Base-by-base conservation (phyloP, 2,329 filamentous ascomycete genomes). In the Colletotrichum eremochloae region DNA sequence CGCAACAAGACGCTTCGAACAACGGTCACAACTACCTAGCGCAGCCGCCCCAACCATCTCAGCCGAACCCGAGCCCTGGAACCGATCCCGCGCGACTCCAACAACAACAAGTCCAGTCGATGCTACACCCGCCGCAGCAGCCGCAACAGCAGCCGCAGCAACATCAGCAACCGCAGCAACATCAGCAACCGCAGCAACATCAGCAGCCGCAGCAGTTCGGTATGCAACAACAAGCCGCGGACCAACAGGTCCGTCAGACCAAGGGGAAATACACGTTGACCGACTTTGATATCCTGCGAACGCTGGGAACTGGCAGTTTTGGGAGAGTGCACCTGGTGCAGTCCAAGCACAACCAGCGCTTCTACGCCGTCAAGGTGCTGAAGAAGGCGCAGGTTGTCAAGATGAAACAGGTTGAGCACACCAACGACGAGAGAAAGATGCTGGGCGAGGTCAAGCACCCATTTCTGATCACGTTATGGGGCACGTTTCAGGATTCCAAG, bases 401-500 rank as follows among this genome's bases (percentile, higher is more conserved):
- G 87, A 98, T 99, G 96, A 99, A 99, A 89, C 96, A 99, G 84
- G 95, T 99, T 73, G 96, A 99, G 84, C 96, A 99, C 85, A 99
- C 96, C 76, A 99, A 99, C 80, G 96, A 99, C 83, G 96, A 99
- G 86, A 90, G 96, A 76, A 91, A 90, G 78, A 99, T 99, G 96
- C 86, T 99, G 78, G 94, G 94, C 81, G 93, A 97, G 81, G 96
- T 98, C 81, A 97, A 98, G 83, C 96, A 99, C 83, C 95, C 96
- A 15, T 99, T 99, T 84, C 87, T 99, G 75, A 96, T 99, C 80
- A 99, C 96, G 1, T 87, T 99, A 52, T 99, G 96, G 96, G 96
- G 96, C 71, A 99, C 96, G 12, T 99, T 98, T 82, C 96, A 98
- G 81, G 96, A 99, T 79, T 89, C 92, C 63, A 95, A 92, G 84